Percentiles rank a stretch among this genome's conserved stretches.
These are phyloP conservation scores for Ceratocystis cubensis DNA, from an alignment of 2,329 filamentous ascomycete genomes.

Conservation along the genomic window DNA sequence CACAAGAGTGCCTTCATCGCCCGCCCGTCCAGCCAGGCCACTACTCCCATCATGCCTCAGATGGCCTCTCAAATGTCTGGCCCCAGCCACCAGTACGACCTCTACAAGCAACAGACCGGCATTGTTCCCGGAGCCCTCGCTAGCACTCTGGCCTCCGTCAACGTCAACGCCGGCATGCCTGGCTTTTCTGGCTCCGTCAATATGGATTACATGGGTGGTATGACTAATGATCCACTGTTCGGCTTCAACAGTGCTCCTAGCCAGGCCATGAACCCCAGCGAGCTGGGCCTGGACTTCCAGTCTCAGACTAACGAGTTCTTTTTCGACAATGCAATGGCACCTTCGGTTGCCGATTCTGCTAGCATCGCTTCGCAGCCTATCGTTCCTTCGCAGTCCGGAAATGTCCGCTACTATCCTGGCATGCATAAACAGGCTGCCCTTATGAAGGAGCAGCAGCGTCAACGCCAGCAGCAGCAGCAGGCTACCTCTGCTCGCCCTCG, in stretches of 20 bases:
- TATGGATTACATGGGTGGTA: constrained; percentile 42
- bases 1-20: constrained; percentile 42
- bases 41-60: constrained; percentile 42
- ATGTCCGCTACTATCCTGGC: constrained; percentile 72
- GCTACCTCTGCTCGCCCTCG: constrained; percentile 34
- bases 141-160: constrained; percentile 60
- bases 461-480: constrained; percentile 46
- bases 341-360: constrained; percentile 34
- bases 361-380: constrained; percentile 35
- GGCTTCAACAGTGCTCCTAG: constrained; percentile 61
- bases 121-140: constrained; percentile 74
- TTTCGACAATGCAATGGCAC: constrained; percentile 36
- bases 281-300: constrained; percentile 52
- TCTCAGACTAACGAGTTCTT: constrained; percentile 48
- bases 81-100: constrained; percentile 88
- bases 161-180: constrained; percentile 45
- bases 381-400: constrained; percentile 38
- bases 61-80: constrained; percentile 51
- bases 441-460: constrained; percentile 58
- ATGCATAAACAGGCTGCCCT: constrained; percentile 84
- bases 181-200: constrained; percentile 40
- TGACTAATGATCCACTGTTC: constrained; percentile 52
- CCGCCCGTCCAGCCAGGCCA: constrained; percentile 40
- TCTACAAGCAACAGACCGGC: constrained; percentile 91
- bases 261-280: constrained; percentile 46